Conservation (phyloP, 148 eudicot genomes). For the Fagopyrum esculentum region DNA sequence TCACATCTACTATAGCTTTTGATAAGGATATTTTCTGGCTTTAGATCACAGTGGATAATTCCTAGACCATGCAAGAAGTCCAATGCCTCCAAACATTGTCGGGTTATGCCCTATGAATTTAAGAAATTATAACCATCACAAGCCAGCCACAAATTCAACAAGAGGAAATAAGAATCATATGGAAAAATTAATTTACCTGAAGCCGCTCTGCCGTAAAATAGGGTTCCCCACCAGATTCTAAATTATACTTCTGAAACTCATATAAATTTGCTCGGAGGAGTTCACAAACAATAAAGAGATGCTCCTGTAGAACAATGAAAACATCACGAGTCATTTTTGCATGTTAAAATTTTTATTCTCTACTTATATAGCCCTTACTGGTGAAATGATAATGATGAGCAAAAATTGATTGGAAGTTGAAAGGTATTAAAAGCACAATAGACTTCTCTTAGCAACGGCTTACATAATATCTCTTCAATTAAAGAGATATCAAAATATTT, state of each 20-base stretch:
- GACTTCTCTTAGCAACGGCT: too few species aligned
- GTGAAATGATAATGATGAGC: too few species aligned
- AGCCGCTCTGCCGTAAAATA: constrained; percentile 74
- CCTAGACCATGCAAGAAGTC: constrained; percentile 73
- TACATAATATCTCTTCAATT: too few species aligned
- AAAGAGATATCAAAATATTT: neutral
- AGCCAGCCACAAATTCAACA: neutral
- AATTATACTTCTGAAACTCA: constrained; percentile 85
- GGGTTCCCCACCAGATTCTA: constrained; percentile 81
- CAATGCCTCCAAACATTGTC: constrained; percentile 88
- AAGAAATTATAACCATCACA: neutral
- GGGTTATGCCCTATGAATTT: constrained; percentile 52
- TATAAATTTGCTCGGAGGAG: constrained; percentile 92
- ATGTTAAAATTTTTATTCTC: too few species aligned
- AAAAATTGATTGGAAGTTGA: too few species aligned
- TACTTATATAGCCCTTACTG: too few species aligned
- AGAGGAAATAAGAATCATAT: neutral
- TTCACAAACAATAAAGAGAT: constrained; percentile 93
- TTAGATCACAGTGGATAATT: constrained; percentile 90
- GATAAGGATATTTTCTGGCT: constrained; percentile 88
- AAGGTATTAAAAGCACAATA: too few species aligned
- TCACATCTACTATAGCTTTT: constrained; percentile 87
- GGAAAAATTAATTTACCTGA: constrained; percentile 39
- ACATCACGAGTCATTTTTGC: too few species aligned
- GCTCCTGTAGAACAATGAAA: constrained; percentile 50